Conservation (phyloP, 2,329 filamentous ascomycete genomes). For the Ophiostoma australiae region DNA sequence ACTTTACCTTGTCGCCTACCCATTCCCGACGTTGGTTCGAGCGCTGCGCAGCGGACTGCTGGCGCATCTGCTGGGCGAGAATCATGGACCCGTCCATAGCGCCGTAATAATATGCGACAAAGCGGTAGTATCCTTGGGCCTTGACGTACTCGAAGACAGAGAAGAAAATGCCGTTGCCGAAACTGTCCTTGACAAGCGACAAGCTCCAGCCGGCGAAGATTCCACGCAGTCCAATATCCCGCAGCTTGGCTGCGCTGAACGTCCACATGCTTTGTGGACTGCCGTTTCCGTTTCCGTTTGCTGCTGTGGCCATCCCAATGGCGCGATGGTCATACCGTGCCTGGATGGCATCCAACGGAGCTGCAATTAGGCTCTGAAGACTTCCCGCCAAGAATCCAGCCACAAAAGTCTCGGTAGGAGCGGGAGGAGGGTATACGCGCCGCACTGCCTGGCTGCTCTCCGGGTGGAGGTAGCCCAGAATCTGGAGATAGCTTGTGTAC, state of each 20-base stretch:
- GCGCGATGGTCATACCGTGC: conserved; percentile 62
- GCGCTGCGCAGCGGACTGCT: conserved; percentile 38
- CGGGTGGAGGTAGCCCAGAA: conserved; percentile 60
- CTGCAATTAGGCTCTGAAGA: conserved; percentile 66
- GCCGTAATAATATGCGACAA: conserved; percentile 66
- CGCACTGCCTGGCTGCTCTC: conserved; percentile 54
- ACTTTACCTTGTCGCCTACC: conserved; percentile 63
- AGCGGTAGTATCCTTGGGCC: conserved; percentile 66
- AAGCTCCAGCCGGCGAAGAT: conserved; percentile 70
- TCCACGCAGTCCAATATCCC: conserved; percentile 66
- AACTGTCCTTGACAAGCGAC: conserved; percentile 62
- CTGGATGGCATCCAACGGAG: conserved; percentile 70
- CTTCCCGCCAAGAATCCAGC: conserved; percentile 66
- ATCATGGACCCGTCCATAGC: conserved; percentile 50
- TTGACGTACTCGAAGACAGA: conserved; percentile 71
- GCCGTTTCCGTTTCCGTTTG: conserved; percentile 15
- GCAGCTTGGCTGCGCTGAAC: conserved; percentile 61
- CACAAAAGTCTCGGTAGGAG: conserved; percentile 58
- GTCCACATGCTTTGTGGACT: conserved; percentile 63
- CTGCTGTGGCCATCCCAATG: conserved; percentile 34
- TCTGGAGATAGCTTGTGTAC: conserved; percentile 71
- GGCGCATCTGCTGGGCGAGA: conserved; percentile 22
- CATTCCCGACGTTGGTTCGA: conserved; percentile 33
- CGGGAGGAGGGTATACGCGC: conserved; percentile 65
- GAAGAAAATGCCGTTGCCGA: conserved; percentile 69